Evolutionary conservation across 1,284 basidiomycete species (phyloP).

Genomic region (Pseudozyma sp.): DNA sequence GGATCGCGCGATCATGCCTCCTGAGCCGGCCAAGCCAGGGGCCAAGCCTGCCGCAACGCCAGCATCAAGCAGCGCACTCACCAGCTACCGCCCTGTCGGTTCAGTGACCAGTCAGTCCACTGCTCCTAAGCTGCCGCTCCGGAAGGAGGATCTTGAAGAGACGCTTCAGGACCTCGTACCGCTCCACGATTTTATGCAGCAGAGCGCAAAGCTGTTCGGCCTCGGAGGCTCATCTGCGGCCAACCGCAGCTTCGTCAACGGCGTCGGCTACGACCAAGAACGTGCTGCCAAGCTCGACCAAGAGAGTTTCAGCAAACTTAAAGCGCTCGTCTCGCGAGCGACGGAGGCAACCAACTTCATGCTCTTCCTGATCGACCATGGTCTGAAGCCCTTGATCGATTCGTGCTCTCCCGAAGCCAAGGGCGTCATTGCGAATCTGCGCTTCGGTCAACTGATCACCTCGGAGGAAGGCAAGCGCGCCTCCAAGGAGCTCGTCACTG

Average conservation of each 20-base stretch:
- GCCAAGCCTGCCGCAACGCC: conserved; percentile 22
- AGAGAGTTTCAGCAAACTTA: conserved; percentile 79
- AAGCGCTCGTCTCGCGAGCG: conserved; percentile 77
- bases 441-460: conserved; percentile 71
- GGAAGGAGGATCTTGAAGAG: conserved; percentile 51
- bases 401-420: conserved; percentile 51
- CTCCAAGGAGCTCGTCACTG: conserved; percentile 75
- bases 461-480: conserved; percentile 87
- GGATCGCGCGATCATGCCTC: conserved; percentile 74
- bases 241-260: conserved; percentile 36
- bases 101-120: conserved; percentile 4
- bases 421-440: conserved; percentile 43
- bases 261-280: conserved; percentile 44
- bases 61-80: conserved; percentile 17
- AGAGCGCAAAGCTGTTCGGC: conserved; percentile 63
- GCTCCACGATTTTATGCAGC: conserved; percentile 60
- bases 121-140: conserved; percentile 27
- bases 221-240: conserved; percentile 49
- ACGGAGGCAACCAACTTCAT: conserved; percentile 82
- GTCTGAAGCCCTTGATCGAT: conserved; percentile 83
- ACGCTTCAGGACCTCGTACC: conserved; percentile 54
- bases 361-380: conserved; percentile 89
- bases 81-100: conserved; percentile 30
- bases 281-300: conserved; percentile 75
- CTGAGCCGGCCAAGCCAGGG: conserved; percentile 39